Percentiles rank a stretch among this genome's conserved stretches.
phyloP scores from a whole-genome alignment of 225 moss, liverwort and hornwort genomes.

The Physcomitrellopsis africana region DNA sequence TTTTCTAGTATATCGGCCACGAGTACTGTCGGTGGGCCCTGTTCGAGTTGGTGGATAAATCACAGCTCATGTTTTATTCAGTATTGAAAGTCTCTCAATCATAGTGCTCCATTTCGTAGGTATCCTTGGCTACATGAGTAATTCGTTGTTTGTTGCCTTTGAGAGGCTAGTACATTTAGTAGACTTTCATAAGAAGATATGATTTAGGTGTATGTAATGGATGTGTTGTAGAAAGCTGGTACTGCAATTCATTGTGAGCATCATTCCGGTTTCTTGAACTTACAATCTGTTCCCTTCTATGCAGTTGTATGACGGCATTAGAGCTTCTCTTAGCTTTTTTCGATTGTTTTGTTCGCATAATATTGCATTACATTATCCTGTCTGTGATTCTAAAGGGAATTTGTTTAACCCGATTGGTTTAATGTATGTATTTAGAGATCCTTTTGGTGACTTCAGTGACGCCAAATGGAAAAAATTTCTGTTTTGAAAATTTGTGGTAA shows the following conservation, averaged over 20 bases:
- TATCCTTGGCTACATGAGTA: neutral
- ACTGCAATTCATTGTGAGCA: too few species aligned
- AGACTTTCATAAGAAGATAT: too few species aligned
- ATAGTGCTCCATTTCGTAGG: neutral
- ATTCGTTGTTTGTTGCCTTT: neutral
- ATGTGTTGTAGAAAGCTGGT: too few species aligned
- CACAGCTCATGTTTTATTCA: neutral
- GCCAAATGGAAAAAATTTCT: neutral
- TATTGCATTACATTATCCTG: too few species aligned
- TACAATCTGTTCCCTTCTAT: neutral
- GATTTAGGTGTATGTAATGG: too few species aligned
- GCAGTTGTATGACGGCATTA: too few species aligned
- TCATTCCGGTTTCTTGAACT: neutral
- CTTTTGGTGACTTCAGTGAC: neutral
- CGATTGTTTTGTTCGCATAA: too few species aligned
- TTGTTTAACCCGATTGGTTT: too few species aligned
- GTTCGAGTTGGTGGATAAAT: neutral
- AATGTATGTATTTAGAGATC: neutral
- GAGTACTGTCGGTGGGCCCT: neutral
- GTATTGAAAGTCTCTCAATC: neutral
- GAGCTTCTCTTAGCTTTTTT: neutral
- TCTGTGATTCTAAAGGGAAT: too few species aligned
- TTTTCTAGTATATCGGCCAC: neutral
- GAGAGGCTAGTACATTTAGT: too few species aligned
- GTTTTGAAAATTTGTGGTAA: conserved; percentile 4